Evolutionary conservation across 75 land plant genomes (phyloP).

Genomic region (Sequoia sempervirens): DNA sequence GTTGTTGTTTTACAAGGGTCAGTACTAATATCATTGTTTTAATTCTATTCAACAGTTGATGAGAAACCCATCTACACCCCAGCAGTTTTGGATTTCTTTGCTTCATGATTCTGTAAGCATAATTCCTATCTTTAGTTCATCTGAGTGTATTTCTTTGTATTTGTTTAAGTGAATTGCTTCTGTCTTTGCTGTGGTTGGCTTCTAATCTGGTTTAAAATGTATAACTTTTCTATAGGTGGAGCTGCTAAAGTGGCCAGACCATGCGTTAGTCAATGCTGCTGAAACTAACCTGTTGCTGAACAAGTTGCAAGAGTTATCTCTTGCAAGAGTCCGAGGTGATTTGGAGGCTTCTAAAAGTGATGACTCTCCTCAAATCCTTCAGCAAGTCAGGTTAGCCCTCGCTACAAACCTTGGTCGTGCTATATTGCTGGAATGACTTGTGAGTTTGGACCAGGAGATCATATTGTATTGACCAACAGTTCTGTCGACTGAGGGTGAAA

Average conservation of each 20-base stretch:
- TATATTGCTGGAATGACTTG: constrained; percentile 46
- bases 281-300: constrained; percentile 75
- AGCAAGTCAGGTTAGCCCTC: constrained; percentile 75
- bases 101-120: constrained; percentile 76
- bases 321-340: constrained; percentile 66
- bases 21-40: background rate
- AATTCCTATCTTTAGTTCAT: constrained; percentile 2
- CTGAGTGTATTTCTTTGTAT: background rate
- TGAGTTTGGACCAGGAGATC: background rate
- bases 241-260: constrained; percentile 70
- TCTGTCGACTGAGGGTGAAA: background rate
- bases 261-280: constrained; percentile 55
- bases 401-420: constrained; percentile 91
- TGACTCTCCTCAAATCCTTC: constrained; percentile 45
- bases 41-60: constrained; percentile 54
- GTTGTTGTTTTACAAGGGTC: background rate
- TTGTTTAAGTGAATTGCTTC: background rate
- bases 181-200: background rate
- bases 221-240: constrained; percentile 52
- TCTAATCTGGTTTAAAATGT: background rate
- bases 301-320: constrained; percentile 78
- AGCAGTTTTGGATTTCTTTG: constrained; percentile 77
- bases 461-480: background rate
- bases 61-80: constrained; percentile 80
- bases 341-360: constrained; percentile 29